A percentile compares a stretch with the other conserved stretches of the same genome.
Evolutionary conservation across 495 filamentous ascomycete species (phyloP).

Genomic region (Aspergillus bertholletiae): DNA sequence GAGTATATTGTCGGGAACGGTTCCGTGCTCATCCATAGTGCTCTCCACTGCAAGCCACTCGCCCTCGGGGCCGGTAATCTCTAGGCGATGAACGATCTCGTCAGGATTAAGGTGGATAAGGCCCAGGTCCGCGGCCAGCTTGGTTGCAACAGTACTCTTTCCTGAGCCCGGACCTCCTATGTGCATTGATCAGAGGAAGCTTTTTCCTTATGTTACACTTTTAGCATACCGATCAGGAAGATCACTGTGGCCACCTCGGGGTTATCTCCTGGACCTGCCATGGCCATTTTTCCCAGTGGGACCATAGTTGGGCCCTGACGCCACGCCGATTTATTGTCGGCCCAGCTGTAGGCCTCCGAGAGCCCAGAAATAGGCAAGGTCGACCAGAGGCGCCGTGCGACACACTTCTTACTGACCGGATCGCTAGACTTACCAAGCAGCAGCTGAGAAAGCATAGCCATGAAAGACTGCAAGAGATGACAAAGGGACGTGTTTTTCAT

Average conservation of each 20-base stretch:
- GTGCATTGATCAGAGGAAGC: neutral
- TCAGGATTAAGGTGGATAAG: neutral
- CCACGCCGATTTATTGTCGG: neutral
- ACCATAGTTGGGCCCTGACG: neutral
- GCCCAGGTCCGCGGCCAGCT: neutral
- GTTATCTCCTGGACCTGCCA: neutral
- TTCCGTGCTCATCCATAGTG: neutral
- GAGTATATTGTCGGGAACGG: neutral
- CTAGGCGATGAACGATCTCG: neutral
- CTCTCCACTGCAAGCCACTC: neutral
- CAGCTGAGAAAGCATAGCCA: neutral
- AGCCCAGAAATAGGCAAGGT: neutral
- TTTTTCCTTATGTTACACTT: neutral
- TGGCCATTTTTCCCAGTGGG: neutral
- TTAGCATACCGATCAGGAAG: neutral
- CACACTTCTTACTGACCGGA: neutral
- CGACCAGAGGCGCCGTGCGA: neutral
- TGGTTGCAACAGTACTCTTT: neutral
- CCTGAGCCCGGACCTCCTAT: conserved; percentile 1
- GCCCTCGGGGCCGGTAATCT: neutral
- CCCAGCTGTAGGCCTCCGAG: neutral
- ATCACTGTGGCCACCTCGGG: neutral
- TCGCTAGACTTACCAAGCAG: neutral
- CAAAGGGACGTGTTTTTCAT: neutral
- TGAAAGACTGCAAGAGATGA: neutral